Evolutionary conservation across 257 asterid species (phyloP), one percentile per base, ranked within the genome.

Genomic region (Solanum sitiens): DNA sequence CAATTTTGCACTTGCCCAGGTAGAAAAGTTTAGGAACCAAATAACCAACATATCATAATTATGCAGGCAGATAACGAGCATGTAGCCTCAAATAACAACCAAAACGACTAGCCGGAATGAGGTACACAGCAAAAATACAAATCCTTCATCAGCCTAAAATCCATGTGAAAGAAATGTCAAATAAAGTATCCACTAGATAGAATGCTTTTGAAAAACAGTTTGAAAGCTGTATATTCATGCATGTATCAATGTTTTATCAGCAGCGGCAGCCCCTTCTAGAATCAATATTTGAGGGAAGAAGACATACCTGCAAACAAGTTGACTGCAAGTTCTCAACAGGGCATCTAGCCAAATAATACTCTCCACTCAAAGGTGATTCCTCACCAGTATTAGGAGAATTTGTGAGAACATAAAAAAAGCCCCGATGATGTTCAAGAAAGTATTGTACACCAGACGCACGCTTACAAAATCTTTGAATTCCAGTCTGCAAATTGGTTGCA

Each of bases 391-490:
- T 88, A 23, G 93, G 94, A 89, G 97, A 98, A 93, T 97, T 95
- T 33, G 99, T 95, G 85, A 97, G 98, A 88, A 92, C 87, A 74
- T 95, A 95, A 91, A 97, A 97, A 89, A 61, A 40, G 74, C 91
- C 93, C 37, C 53, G 45, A 85, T 93, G 98, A 91, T 97, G 98
- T 79, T 97, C 99, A 90, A 97, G 89, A 88, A 97, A 97, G 90
- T 93, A 93, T 83, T 97, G 98, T 61, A 97, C 98, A 84, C 95
- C 98, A 71, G 97, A 90, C 47, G 89, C 95, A 61, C 98, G 99
- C 86, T 93, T 90, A 92, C 98, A 92, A 85, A 97, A 93, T 89
- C 92, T 94, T 86, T 86, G 93, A 73, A 95, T 88, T 88, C 91
- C 96, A 35, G 89, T 75, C 83, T 89, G 87, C 45, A 92, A 94